Evolutionary conservation across 805 yeast species (phyloP), one percentile per base, ranked within the genome.

Genomic region (Henningerozyma blattae): DNA sequence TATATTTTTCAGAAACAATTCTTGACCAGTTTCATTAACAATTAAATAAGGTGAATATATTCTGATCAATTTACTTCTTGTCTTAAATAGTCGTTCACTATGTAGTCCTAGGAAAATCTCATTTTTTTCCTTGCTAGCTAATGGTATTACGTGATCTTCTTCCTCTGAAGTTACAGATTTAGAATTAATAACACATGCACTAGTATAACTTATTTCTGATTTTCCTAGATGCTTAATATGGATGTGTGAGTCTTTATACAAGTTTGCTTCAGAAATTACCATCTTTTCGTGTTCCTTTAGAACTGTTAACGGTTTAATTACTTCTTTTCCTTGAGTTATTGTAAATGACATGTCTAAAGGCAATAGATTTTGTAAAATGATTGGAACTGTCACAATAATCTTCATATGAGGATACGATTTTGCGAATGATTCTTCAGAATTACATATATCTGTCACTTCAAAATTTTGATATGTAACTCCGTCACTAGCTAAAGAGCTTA

Each of bases 361-460:
- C 22, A 20, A 10, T 20, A 20, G 22, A 20, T 20, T 20, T 7
- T 10, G 22, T 7, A 20, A 7, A 7, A 20, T 20, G 30, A 91
- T 58, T 0, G 98, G 97, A 0, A 97, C 84, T 0, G 91, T 75
- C 5, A 91, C 59, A 4, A 75, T 68, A 17, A 91, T 59, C 7
- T 65, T 68, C 82, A 20, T 20, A 20, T 20, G 22, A 10, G 22
- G 22, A 20, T 20, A 20, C 7, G 10, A 7, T 20, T 10, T 20
- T 7, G 7, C 10, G 7, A 20, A 10, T 7, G 22, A 7, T 10
- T 20, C 22, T 7, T 7, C 7, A 7, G 22, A 10, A 20, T 20
- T 10, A 20, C 22, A 7, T 20, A 7, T 20, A 7, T 7, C 22
- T 7, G 10, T 10, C 10, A 20, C 22, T 20, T 20, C 22, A 7